These are phyloP conservation scores for Picocystis salinarum DNA, from an alignment of 139 green algal species.

Conservation along the genomic window DNA sequence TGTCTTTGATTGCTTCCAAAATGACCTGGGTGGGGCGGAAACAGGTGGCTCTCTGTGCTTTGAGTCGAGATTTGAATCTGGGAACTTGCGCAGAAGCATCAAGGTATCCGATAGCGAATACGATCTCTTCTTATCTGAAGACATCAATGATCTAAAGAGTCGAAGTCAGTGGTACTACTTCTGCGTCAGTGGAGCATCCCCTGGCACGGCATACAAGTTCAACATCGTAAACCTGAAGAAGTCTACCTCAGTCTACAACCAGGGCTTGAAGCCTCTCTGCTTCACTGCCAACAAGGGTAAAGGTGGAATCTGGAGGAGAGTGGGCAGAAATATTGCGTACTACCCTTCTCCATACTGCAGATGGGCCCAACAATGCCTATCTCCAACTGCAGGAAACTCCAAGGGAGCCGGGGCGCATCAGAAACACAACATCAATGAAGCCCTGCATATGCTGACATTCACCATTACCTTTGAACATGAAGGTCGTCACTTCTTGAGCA, in stretches of 20 bases:
- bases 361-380: no score
- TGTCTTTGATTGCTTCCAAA: no score
- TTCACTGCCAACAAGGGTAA: conserved; percentile 9
- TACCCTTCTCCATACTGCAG: neutral
- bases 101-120: conserved; percentile 45
- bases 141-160: conserved; percentile 15
- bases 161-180: conserved; percentile 48
- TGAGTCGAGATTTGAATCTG: conserved; percentile 48
- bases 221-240: conserved; percentile 56
- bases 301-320: conserved; percentile 1
- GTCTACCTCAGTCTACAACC: conserved; percentile 36
- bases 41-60: conserved; percentile 26
- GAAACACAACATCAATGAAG: no score
- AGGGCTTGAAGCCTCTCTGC: conserved; percentile 32
- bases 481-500: neutral
- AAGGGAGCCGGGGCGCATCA: neutral
- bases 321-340: neutral
- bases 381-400: neutral
- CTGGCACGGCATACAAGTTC: conserved; percentile 34
- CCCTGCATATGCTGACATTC: conserved; percentile 41
- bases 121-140: conserved; percentile 35
- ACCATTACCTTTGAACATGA: conserved; percentile 14
- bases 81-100: conserved; percentile 39
- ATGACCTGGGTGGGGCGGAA: no score
- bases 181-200: conserved; percentile 20